Evolutionary conservation across 148 eudicot species (phyloP).

Genomic region (Camellia lanceoleosa): DNA sequence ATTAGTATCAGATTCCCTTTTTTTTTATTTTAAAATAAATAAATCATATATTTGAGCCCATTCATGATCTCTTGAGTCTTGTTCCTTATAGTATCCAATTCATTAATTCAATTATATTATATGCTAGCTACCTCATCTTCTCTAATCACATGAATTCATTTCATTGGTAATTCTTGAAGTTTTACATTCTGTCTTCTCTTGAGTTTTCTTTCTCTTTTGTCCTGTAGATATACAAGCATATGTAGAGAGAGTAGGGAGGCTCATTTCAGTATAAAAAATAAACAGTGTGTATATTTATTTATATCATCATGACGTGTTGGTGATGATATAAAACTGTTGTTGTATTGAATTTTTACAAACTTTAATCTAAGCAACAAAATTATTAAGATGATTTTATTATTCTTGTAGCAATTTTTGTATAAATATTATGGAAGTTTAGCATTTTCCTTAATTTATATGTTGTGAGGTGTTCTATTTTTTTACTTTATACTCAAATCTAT

Average conservation of each 20-base stretch:
- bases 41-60: neutral
- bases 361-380: too few relatives aligned
- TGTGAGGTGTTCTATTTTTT: too few relatives aligned
- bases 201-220: neutral
- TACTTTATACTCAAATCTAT: too few relatives aligned
- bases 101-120: neutral
- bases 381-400: too few relatives aligned
- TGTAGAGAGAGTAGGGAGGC: neutral
- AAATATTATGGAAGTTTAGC: too few relatives aligned
- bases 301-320: too few relatives aligned
- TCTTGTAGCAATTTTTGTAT: too few relatives aligned
- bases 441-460: too few relatives aligned
- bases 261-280: too few relatives aligned
- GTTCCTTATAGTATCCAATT: neutral
- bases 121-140: neutral
- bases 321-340: too few relatives aligned
- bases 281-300: too few relatives aligned
- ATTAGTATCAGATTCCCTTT: neutral
- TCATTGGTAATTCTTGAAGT: slow-evolving; percentile 6
- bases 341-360: too few relatives aligned
- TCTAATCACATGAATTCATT: neutral
- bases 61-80: neutral
- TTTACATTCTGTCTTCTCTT: slow-evolving; percentile 4
- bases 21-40: neutral
- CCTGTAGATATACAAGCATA: neutral